Base-by-base conservation (phyloP, 179 eudicot species). In the Spinacia oleracea region DNA sequence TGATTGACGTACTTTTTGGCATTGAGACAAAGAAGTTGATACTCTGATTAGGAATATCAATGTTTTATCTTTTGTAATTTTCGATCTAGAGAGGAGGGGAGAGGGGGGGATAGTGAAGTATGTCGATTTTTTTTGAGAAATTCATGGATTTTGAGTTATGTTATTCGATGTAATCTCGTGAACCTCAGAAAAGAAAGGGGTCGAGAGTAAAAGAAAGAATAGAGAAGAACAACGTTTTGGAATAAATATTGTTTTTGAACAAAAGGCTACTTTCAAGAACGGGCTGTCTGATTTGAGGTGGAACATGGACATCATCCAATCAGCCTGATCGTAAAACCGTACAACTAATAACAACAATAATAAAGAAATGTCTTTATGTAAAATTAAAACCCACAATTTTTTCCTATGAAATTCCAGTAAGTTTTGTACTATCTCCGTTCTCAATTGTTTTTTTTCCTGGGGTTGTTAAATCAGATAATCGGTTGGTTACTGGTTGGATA, bases 241-340 rank as follows among this genome's bases (percentile, higher is more conserved):
- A 58, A 23, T 58, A n/a, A 58, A n/a, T 23, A 58, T 58, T 58
- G 63, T 23, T 23, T 58, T 27, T 23, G 7, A 58, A n/a, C 48
- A 88, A 83, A 0, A 92, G 92, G 55, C 88, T 77, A 11, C 91
- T 92, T 66, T 84, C 87, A 79, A 90, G 88, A 62, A 83, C 40
- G 4, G 40, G 6, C 6, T 38, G 40, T 38, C 40, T 38, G 40
- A 38, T 38, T 38, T 38, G 6, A 38, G 40, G 40, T 38, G 40
- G 40, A 38, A 38, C 40, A 38, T 38, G 40, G 6, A 38, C 40
- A 38, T 38, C 40, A 38, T 38, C 40, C 40, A 38, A 38, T 38
- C 40, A 38, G 40, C 40, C 40, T 38, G 6, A 38, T 38, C 6
- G 40, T 38, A 38, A 38, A 38, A 38, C 40, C 40, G 40, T 38